Base-by-base conservation (phyloP, 768 basidiomycete species). In the Punctularia strigosozonata region DNA sequence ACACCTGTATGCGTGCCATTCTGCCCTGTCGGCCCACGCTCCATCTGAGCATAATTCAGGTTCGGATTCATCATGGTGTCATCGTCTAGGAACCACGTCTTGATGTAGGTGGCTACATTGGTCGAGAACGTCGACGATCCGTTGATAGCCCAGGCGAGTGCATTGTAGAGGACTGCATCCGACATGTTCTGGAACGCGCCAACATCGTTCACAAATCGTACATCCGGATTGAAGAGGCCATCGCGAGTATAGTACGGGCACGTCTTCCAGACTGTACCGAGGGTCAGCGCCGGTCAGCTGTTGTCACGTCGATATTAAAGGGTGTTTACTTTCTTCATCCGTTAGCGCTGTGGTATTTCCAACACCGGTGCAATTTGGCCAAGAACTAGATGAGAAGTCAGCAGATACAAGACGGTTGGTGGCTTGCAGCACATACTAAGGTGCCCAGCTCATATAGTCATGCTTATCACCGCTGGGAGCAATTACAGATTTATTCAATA, bases 401-500 rank as follows among this genome's bases (percentile, higher is more conserved):
- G 8, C 6, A 36, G 41, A 4, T 33, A 36, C 25, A 35, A 31
- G 26, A 33, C n/a, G n/a, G n/a, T n/a, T n/a, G n/a, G 14, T 19
- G 8, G 17, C 12, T 4, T 26, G 22, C 22, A 31, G 24, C 10
- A 52, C 73, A 33, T 54, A 78, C 77, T 80, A 81, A 28, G 79
- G 77, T 12, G 76, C 72, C 72, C 74, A 79, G 51, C 76, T 78
- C 68, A 80, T 64, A 50, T 77, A 81, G 49, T 79, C 77, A 43
- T 76, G 71, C 24, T 62, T 62, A 48, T 75, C 60, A 1, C 72
- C 71, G 15, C 68, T 66, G 2, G 73, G 73, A 2, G 75, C 63
- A 4, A 56, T 50, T 22, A 67, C 59, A 14, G 61, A 49, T 48
- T 73, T 74, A 46, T 56, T 57, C 34, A 60, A 69, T 14, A 76